Evolutionary conservation across 805 yeast genomes (phyloP), one percentile per base, ranked within the genome.

Genomic region (Candida mattraensis): DNA sequence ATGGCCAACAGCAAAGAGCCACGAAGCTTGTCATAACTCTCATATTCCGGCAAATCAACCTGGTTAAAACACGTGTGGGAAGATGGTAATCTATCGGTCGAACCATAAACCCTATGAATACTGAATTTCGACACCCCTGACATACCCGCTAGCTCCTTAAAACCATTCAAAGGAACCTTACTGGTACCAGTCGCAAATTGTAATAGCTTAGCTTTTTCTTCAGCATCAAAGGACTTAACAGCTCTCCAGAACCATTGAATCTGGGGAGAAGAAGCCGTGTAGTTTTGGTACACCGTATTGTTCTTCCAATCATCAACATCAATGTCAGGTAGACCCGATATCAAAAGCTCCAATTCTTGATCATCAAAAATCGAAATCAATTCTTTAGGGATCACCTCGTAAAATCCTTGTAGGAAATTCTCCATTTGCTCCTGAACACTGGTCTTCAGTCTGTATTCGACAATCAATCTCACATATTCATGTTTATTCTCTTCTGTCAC

Each of bases 221-320:
- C 99, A 12, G 75, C 76, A 53, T 87, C 96, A 63, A 93, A 93
- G 1, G 97, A 86, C 51, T 87, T 78, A 10, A 93, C 96, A 1
- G 97, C 96, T 56, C 97, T 72, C 99, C 99, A 93, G 64, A 93
- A 93, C 86, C 97, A 91, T 54, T 83, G 88, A 38, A 93, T 81
- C 56, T 89, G 97, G 19, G 86, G 79, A 2, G 95, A 85, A 2
- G 85, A 72, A 1, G 89, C 72, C 0, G 87, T 75, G 58, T 91
- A 93, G 56, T 88, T 91, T 30, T 76, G 82, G 61, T 93, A 83
- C 1, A 66, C 70, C 1, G 96, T 77, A 56, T 93, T 85, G 53
- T 78, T 81, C 47, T 85, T 84, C 99, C 99, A 93, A 56, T 93
- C 99, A 48, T 81, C 87, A 14, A 91, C 91, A 63, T 87, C 96